A percentile compares a stretch with the other conserved stretches of the same genome.
These are phyloP conservation scores for Trametes punicea DNA, from an alignment of 768 basidiomycete species.

Conservation along the genomic window DNA sequence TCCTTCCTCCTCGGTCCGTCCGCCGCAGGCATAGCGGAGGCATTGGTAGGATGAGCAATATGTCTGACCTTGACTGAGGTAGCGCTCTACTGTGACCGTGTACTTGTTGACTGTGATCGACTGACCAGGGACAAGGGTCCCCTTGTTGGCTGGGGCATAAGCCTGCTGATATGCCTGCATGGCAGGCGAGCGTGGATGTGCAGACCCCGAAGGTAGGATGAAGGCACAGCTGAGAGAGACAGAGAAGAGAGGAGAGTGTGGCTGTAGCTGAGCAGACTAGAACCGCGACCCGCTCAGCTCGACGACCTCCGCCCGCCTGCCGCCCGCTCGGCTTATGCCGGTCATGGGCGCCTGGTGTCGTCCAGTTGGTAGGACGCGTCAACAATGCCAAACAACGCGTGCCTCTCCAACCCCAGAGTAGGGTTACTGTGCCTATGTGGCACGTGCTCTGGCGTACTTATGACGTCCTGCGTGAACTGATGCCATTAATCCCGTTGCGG, in stretches of 20 bases:
- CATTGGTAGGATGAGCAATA: constrained; percentile 5
- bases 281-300: neutral
- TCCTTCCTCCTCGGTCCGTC: constrained; percentile 4
- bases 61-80: constrained; percentile 84
- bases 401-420: constrained; percentile 1
- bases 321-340: constrained; percentile 5
- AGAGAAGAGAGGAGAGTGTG: constrained; percentile 1
- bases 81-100: constrained; percentile 88
- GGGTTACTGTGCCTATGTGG: neutral
- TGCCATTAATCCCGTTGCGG: neutral
- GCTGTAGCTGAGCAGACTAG: constrained; percentile 15
- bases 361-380: neutral
- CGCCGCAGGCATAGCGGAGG: constrained; percentile 4
- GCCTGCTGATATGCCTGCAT: constrained; percentile 50
- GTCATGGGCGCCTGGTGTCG: neutral
- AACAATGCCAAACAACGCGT: constrained; percentile 13
- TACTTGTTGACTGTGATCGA: constrained; percentile 87
- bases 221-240: neutral
- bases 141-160: constrained; percentile 48
- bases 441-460: too few species aligned
- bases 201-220: neutral
- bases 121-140: constrained; percentile 77
- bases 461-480: neutral
- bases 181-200: constrained; percentile 14
- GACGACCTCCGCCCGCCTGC: neutral